Conservation (phyloP, 257 asterid species). For the Cordia subcordata region DNA sequence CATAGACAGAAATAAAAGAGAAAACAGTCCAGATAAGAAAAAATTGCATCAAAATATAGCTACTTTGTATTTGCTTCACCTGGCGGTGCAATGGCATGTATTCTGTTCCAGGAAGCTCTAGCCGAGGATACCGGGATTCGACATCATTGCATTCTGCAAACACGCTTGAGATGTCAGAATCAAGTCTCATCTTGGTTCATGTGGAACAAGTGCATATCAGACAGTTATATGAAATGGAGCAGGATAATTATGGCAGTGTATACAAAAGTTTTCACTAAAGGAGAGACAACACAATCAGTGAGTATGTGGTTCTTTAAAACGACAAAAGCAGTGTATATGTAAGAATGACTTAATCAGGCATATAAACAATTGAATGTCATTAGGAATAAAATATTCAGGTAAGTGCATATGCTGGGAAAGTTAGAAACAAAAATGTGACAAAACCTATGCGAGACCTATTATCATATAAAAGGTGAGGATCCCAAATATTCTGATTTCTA, state of each 20-base stretch:
- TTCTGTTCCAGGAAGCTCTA: constrained; percentile 68
- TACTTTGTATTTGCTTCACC: constrained; percentile 38
- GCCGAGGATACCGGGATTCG: constrained; percentile 68
- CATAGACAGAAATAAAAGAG: constrained; percentile 2
- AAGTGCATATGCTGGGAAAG: too few species aligned
- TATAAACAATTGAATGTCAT: too few species aligned
- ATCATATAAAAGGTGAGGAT: too few species aligned
- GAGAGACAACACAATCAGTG: neutral
- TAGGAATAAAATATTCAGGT: neutral
- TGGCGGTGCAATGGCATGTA: constrained; percentile 51
- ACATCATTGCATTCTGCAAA: constrained; percentile 64
- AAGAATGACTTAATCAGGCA: too few species aligned
- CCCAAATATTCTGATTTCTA: too few species aligned
- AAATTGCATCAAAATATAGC: neutral
- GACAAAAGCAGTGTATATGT: neutral
- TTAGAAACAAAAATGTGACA: too few species aligned
- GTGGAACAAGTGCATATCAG: neutral
- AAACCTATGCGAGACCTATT: too few species aligned
- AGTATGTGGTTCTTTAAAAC: too few species aligned
- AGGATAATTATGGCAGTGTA: too few species aligned
- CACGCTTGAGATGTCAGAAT: constrained; percentile 9
- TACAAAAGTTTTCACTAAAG: too few species aligned
- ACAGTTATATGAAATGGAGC: neutral
- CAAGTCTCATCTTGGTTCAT: neutral
- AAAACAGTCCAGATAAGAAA: constrained; percentile 4